These are phyloP conservation scores for Leccinum ponderosum DNA, from an alignment of 1,284 basidiomycete species.

Conservation along the genomic window DNA sequence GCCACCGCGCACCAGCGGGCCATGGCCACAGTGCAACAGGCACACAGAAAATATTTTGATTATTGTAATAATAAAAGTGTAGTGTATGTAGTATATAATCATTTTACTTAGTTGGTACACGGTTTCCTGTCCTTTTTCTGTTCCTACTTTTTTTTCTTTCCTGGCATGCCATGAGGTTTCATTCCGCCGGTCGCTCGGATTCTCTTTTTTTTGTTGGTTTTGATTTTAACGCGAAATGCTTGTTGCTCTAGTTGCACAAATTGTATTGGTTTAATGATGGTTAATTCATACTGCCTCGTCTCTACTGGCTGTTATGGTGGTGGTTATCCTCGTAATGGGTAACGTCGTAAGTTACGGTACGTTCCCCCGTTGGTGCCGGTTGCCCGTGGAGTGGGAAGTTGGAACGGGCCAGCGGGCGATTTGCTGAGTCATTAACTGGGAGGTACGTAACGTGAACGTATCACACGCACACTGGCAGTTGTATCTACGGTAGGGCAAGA, in stretches of 20 bases:
- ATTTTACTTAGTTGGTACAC: slow-evolving; percentile 13
- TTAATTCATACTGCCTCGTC: background rate
- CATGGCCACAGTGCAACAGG: too few species aligned
- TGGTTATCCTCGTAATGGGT: background rate
- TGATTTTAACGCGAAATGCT: slow-evolving; percentile 4
- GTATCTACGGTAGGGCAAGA: too few species aligned
- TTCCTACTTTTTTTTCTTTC: background rate
- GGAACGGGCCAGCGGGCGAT: too few species aligned
- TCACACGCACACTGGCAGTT: too few species aligned
- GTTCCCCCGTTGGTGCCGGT: background rate
- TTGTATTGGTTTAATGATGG: background rate
- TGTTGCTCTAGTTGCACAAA: background rate
- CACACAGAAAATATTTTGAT: too few species aligned
- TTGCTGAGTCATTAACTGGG: too few species aligned
- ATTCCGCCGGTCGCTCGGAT: background rate
- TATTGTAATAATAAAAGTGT: too few species aligned
- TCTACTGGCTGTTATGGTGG: background rate
- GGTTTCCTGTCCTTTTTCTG: background rate
- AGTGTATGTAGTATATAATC: slow-evolving; percentile 30
- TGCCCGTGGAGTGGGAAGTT: background rate
- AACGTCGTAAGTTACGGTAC: background rate
- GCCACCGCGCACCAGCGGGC: too few species aligned
- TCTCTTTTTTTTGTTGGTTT: background rate
- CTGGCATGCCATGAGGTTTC: background rate
- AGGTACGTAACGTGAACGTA: too few species aligned